Evolutionary conservation across 2,329 filamentous ascomycete species (phyloP), one percentile per base, ranked within the genome.

Genomic region (Apiospora phragmitis): DNA sequence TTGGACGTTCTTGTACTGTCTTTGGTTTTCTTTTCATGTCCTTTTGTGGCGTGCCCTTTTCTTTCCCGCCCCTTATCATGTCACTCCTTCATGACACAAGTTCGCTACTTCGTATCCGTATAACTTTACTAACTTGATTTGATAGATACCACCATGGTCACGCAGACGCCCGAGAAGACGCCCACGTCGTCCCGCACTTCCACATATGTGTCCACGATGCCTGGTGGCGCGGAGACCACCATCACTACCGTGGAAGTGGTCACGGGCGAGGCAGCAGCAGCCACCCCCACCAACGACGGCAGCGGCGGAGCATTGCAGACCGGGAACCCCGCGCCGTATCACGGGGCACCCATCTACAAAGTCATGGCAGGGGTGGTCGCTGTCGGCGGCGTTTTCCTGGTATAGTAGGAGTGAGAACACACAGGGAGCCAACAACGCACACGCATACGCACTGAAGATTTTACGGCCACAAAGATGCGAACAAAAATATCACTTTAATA

Each of bases 191-290:
- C 41, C 74, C 76, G 65, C 38, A 79, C 77, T 11, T 77, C 76
- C n/a, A 79, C 75, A 3, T 78, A 75, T 43, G 77, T 74, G 9
- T 77, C 76, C 21, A 80, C 78, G 3, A 74, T 78, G 1, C 76
- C 78, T 2, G 77, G 74, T 47, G 79, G 79, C 9, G 76, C 72
- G 3, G 70, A 77, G 70, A 78, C 76, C 9, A 79, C 77, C 21
- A 74, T 80, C n/a, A 79, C 77, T 12, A 75, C 76, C 6, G 75
- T 79, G 38, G 72, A 74, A 5, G 72, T 79, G 4, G 72, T 80
- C 18, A 62, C 55, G 18, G 55, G 72, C 6, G 69, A 67, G 18
- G 42, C 71, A 1, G 74, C 76, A 8, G 70, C 72, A 66, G 65
- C 74, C 5, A 74, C 71, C n/a, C 68, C 71, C 35, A 72, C 73